Conservation (phyloP, 176 grass and related monocot genomes). For the Oryza coarctata region DNA sequence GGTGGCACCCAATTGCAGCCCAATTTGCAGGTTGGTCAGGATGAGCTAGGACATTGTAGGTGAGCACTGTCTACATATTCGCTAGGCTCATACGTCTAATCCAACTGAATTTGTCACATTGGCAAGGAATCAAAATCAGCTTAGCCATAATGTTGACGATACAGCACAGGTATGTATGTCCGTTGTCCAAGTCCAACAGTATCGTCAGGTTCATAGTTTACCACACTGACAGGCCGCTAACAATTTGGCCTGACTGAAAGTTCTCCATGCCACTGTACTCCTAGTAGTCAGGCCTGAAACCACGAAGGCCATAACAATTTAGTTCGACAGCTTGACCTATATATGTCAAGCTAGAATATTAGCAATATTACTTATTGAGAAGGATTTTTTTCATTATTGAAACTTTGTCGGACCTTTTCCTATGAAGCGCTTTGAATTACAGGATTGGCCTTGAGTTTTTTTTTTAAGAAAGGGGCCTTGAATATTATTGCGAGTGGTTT, state of each 20-base stretch:
- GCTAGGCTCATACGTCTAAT: not conserved
- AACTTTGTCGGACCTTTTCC: no score
- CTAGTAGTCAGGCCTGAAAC: not conserved
- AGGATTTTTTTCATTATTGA: no score
- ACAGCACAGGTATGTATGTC: not conserved
- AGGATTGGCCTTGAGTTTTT: no score
- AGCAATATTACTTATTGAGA: no score
- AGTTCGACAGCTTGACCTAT: not conserved
- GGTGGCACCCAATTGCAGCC: conserved; percentile 17
- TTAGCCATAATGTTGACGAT: not conserved
- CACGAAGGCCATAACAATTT: not conserved
- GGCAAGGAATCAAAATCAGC: not conserved
- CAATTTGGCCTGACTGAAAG: not conserved
- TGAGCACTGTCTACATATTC: not conserved
- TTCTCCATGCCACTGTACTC: not conserved
- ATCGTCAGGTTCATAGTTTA: not conserved
- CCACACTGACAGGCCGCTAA: not conserved
- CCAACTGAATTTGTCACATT: not conserved
- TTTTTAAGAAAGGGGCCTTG: no score
- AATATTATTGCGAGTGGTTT: no score
- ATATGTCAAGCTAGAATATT: not conserved
- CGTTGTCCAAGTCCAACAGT: not conserved
- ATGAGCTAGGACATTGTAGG: not conserved
- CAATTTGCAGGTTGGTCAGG: not conserved
- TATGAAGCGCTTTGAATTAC: no score